phyloP scores from a whole-genome alignment of 495 filamentous ascomycete genomes.

The Penicillium manginii region DNA sequence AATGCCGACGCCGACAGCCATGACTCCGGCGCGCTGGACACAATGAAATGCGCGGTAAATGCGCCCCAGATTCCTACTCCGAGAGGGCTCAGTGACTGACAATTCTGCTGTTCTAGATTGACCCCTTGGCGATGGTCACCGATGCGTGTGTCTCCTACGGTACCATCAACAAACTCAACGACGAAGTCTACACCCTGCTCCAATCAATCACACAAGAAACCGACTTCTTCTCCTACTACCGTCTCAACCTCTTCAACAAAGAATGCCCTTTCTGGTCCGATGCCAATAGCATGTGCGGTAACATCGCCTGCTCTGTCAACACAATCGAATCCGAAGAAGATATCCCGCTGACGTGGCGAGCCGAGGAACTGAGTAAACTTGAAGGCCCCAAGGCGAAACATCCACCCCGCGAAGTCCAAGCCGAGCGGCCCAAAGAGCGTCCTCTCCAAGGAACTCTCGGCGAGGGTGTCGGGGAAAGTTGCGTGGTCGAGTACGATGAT shows the following conservation, averaged over 20 bases:
- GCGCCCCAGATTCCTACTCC: slow-evolving; percentile 5
- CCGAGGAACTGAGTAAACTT: slow-evolving; percentile 88
- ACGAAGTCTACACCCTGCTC: slow-evolving; percentile 75
- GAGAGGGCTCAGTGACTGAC: not conserved
- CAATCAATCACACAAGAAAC: slow-evolving; percentile 80
- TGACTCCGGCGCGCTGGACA: slow-evolving; percentile 40
- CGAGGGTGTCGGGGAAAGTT: slow-evolving; percentile 88
- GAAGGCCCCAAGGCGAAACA: slow-evolving; percentile 90
- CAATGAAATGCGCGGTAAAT: slow-evolving; percentile 70
- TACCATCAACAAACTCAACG: slow-evolving; percentile 83
- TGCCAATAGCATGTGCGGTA: slow-evolving; percentile 91
- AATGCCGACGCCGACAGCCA: slow-evolving; percentile 41
- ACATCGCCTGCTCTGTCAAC: slow-evolving; percentile 96
- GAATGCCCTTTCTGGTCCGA: slow-evolving; percentile 96
- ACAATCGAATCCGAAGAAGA: slow-evolving; percentile 95
- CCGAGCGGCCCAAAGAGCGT: slow-evolving; percentile 63
- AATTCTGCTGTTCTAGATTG: slow-evolving; percentile 51
- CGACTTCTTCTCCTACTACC: slow-evolving; percentile 98
- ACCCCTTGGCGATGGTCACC: slow-evolving; percentile 67
- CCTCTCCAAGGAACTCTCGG: slow-evolving; percentile 85
- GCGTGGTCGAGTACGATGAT: slow-evolving; percentile 95
- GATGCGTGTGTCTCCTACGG: slow-evolving; percentile 94
- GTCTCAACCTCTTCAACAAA: slow-evolving; percentile 94
- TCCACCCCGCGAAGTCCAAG: slow-evolving; percentile 73
- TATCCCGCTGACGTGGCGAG: slow-evolving; percentile 88